A percentile compares a stretch with the other conserved stretches of the same genome.
Conservation (phyloP, 2,329 filamentous ascomycete genomes). For the Colletotrichum cereale region DNA sequence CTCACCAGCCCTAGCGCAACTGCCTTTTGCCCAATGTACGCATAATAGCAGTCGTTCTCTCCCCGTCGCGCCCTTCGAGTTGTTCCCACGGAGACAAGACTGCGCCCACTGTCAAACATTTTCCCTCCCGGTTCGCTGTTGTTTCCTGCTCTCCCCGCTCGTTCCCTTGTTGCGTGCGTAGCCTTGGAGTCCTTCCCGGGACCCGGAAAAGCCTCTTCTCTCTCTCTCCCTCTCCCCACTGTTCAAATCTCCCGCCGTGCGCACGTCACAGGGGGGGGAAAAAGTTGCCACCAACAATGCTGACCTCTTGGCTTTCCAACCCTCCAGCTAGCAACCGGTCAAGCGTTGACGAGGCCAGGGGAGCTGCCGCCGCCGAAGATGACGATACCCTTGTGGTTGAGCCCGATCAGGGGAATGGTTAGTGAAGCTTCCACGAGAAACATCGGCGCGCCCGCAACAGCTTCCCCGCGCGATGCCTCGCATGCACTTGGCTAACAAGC, state of each 20-base stretch:
- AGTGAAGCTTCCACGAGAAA: slow-evolving; percentile 48
- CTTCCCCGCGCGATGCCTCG: slow-evolving; percentile 5
- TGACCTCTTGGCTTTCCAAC: slow-evolving; percentile 55
- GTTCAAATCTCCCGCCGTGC: slow-evolving; percentile 24
- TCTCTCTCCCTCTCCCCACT: slow-evolving; percentile 26
- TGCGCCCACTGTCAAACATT: slow-evolving; percentile 20
- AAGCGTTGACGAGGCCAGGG: slow-evolving; percentile 67
- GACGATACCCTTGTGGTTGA: slow-evolving; percentile 87
- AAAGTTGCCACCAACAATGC: slow-evolving; percentile 48
- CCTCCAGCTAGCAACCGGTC: slow-evolving; percentile 61
- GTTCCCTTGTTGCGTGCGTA: slow-evolving; percentile 3
- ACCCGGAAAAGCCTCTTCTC: slow-evolving; percentile 23
- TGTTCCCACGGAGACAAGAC: slow-evolving; percentile 12
- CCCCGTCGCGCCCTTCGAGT: slow-evolving; percentile 20
- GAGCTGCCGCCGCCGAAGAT: slow-evolving; percentile 63
- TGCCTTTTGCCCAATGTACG: slow-evolving; percentile 23
- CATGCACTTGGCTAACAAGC: slow-evolving; percentile 22
- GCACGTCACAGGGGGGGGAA: slow-evolving; percentile 29
- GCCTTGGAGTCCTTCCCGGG: slow-evolving; percentile 17
- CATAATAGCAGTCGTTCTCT: slow-evolving; percentile 29
- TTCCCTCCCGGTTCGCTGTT: neutral
- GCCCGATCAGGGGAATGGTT: slow-evolving; percentile 94
- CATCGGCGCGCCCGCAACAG: slow-evolving; percentile 7
- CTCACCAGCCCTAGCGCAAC: slow-evolving; percentile 37
- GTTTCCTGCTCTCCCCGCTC: neutral